A percentile compares a stretch with the other conserved stretches of the same genome.
These are phyloP conservation scores for Heritiera littoralis DNA, from an alignment of 345 rosid genomes.

Conservation along the genomic window DNA sequence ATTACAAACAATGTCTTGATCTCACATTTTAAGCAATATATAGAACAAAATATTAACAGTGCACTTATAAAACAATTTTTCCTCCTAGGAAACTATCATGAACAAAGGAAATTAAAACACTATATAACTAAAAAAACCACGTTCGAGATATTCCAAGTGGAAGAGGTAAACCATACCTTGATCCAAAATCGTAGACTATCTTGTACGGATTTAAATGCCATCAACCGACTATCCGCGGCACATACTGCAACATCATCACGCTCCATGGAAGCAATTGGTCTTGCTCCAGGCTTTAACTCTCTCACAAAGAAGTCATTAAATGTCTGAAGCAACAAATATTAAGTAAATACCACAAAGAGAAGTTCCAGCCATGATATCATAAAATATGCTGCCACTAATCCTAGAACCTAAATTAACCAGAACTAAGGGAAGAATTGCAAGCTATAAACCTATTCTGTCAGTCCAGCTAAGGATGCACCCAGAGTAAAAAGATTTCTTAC, in stretches of 20 bases:
- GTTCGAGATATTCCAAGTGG: conserved; percentile 6
- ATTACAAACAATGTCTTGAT: not conserved
- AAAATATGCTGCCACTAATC: not conserved
- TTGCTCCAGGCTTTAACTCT: conserved; percentile 79
- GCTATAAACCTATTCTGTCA: conserved; percentile 3
- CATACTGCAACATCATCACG: conserved; percentile 66
- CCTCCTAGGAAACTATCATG: not conserved
- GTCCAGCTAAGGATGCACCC: not conserved
- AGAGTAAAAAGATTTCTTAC: not conserved
- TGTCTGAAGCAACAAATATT: conserved; percentile 49
- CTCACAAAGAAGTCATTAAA: conserved; percentile 90
- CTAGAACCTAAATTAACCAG: not conserved
- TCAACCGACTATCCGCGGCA: conserved; percentile 87
- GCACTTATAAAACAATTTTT: not conserved
- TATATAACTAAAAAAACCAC: not conserved
- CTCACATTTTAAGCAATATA: too few species aligned
- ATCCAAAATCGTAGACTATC: conserved; percentile 85
- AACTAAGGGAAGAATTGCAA: not conserved
- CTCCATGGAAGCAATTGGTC: conserved; percentile 61
- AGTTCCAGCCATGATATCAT: not conserved
- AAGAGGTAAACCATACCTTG: conserved; percentile 50
- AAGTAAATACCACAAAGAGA: not conserved
- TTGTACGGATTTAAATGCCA: conserved; percentile 67
- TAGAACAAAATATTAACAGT: too few species aligned
- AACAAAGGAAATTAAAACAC: not conserved